Base-by-base conservation (phyloP, 306 rosid genomes). In the Prunus mongolica region DNA sequence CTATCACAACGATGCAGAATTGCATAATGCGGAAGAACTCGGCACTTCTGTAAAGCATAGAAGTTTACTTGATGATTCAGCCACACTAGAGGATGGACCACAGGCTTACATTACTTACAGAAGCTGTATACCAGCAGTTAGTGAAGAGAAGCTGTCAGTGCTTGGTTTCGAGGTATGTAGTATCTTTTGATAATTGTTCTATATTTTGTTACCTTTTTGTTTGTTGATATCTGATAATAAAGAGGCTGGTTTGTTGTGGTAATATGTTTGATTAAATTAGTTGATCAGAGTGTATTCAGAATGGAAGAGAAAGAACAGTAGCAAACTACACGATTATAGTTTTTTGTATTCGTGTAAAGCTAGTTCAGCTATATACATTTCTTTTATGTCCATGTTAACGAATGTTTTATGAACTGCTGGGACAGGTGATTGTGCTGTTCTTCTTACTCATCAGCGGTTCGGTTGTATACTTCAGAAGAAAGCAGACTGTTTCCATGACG, bases 81-180 rank as follows among this genome's bases (percentile, higher is more conserved):
- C 75, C 5, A 18, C 85, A 28, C 71, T 77, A 68, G 84, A 83
- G 54, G 83, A 66, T 62, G 78, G 18, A 24, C 81, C 79, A 44
- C 88, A 90, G 82, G 82, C 87, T 47, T 94, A 90, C 78, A 83
- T 86, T 79, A 91, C 94, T 46, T 91, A 91, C 61, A 83, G 96
- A 87, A 91, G 97, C 89, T 91, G 98, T 74, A 88, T 91, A 67
- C 87, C 90, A 38, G 71, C 97, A 47, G 89, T 79, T 73, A 80
- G 61, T n/a, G 96, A 91, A 82, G 97, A 91, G 78, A 88, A 86
- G 87, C 52, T 94, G 50, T 88, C 98, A 3, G 88, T 91, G 72
- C 74, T 90, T 76, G 84, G 84, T 72, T 94, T 94, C 79, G 97
- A 94, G 97, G 98, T 94, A 84, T 64, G 66, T 27, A 24, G 62